Base-by-base conservation (phyloP, 441 rosid species). In the Sinapis alba region DNA sequence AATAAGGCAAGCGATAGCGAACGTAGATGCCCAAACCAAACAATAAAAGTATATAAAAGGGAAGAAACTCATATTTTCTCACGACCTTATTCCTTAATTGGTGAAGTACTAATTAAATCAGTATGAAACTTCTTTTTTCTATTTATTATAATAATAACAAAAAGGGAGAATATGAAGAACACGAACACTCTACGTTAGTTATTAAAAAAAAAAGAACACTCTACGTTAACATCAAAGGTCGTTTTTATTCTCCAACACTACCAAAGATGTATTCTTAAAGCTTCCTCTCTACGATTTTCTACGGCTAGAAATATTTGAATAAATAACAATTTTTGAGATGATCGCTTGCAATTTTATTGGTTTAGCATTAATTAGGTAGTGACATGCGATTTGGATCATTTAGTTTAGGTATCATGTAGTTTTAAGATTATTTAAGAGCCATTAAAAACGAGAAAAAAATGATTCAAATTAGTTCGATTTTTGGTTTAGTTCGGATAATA, bases 71-170 rank as follows among this genome's bases (percentile, higher is more conserved):
- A 15, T 57, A 57, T 64, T 70, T 38, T 59, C 60, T 71, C 56
- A 13, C 67, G 13, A 28, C 43, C 75, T 61, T 59, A 47, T 71
- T 56, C 80, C 76, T 64, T 64, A 71, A 77, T 65, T 77, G 72
- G 76, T 32, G 28, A 75, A 64, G 47, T 70, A 77, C 72, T 71
- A 65, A 71, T 26, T 9, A 53, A 69, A 63, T 26, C 20, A 62
- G 65, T 65, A 69, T 63, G 70, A 36, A 71, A 0, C 8, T 18
- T 45, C 19, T 41, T 45, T 68, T 61, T 68, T 62, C 64, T 19
- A 53, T 38, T 15, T 64, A 18, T 64, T 30, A 43, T 21, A 41
- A 56, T 47, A 41, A 45, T 47, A 70, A 57, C 62, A 41, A 50
- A 67, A 59, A 27, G 61, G 8, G 32, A 34, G 26, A 56, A 69